Percentiles rank a stretch among this genome's conserved stretches.
phyloP scores from a whole-genome alignment of 2,329 filamentous ascomycete genomes.

The Zelopaecilomyces penicillatus region DNA sequence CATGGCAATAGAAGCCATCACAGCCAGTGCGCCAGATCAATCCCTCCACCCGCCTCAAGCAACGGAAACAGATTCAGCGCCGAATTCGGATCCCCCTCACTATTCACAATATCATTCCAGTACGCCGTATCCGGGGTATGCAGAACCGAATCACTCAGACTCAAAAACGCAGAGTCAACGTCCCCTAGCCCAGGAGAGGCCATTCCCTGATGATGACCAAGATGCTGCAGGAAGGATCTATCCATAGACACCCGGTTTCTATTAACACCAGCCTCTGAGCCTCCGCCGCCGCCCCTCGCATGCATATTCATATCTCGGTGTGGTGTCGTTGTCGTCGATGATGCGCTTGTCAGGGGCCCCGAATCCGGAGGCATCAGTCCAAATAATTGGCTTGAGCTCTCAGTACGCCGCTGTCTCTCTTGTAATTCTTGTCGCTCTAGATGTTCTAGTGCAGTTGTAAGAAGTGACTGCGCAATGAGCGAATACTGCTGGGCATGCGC shows the following conservation, averaged over 20 bases:
- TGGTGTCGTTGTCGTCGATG: constrained; percentile 1
- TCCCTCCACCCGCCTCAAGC: constrained; percentile 43
- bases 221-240: constrained; percentile 16
- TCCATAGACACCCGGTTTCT: constrained; percentile 18
- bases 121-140: constrained; percentile 34
- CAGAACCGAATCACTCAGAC: constrained; percentile 28
- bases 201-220: constrained; percentile 16
- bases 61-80: constrained; percentile 43
- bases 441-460: constrained; percentile 36
- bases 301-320: constrained; percentile 9
- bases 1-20: too few species aligned
- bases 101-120: constrained; percentile 28
- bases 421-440: constrained; percentile 39
- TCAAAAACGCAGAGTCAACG: constrained; percentile 30
- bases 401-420: constrained; percentile 38
- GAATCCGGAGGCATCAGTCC: constrained; percentile 34
- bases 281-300: background rate
- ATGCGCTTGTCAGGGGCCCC: constrained; percentile 8
- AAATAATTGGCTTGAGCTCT: constrained; percentile 44
- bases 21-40: constrained; percentile 38
- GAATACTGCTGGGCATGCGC: constrained; percentile 45
- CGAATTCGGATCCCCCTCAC: constrained; percentile 34
- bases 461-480: constrained; percentile 42
- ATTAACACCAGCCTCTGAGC: constrained; percentile 9
- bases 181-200: constrained; percentile 26